phyloP scores from a whole-genome alignment of 1,139 yeast genomes.

The Neolecta irregularis region DNA sequence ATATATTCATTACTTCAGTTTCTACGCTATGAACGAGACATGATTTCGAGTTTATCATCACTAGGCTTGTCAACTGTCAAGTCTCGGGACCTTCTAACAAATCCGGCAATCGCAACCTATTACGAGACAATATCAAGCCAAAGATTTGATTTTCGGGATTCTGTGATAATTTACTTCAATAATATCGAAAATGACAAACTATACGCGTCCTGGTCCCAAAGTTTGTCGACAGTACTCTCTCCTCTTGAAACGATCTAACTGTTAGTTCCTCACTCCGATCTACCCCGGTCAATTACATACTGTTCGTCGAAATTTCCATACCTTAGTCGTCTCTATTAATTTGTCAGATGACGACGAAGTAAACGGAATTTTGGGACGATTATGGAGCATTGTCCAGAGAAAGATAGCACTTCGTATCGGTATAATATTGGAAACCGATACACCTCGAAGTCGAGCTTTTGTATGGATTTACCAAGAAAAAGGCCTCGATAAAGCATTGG shows the following conservation, averaged over 20 bases:
- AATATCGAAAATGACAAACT: conserved; percentile 50
- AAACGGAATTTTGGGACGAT: conserved; percentile 17
- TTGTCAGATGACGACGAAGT: conserved; percentile 36
- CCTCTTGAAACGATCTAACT: conserved; percentile 8
- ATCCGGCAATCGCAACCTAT: conserved; percentile 8
- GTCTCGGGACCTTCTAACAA: conserved; percentile 16
- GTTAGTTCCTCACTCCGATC: conserved; percentile 9
- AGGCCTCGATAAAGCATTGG: too few relatives aligned
- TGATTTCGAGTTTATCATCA: conserved; percentile 17
- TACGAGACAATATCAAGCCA: conserved; percentile 17
- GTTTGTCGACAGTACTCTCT: conserved; percentile 6
- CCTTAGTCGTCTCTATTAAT: conserved; percentile 56
- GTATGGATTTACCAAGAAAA: too few relatives aligned
- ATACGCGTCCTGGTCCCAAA: conserved; percentile 34
- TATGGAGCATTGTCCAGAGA: too few relatives aligned
- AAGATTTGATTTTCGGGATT: conserved; percentile 31
- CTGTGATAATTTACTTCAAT: conserved; percentile 53
- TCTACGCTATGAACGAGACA: conserved; percentile 22
- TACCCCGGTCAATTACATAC: conserved; percentile 51
- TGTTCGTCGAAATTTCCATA: conserved; percentile 59
- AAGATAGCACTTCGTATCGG: too few relatives aligned
- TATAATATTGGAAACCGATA: too few relatives aligned
- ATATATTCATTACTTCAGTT: conserved; percentile 19
- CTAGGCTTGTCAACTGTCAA: conserved; percentile 15
- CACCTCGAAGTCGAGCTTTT: too few relatives aligned